Conservation (phyloP, 345 rosid genomes). For the Camelina neglecta region DNA sequence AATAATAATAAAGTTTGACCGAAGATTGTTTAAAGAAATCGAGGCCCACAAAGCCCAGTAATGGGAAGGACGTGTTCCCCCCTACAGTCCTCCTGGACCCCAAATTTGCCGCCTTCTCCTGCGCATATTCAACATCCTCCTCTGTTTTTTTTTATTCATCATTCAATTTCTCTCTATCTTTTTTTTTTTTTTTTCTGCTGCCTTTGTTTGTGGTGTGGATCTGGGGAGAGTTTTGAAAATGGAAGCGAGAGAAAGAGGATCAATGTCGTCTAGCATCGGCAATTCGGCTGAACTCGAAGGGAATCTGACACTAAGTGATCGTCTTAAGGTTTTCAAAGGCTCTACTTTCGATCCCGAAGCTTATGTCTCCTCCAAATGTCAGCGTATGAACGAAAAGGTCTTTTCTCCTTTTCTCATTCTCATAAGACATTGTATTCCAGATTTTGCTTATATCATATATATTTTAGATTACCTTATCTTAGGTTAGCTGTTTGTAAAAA, state of each 20-base stretch:
- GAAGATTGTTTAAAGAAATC: too few species aligned
- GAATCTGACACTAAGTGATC: conserved; percentile 70
- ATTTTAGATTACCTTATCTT: not conserved
- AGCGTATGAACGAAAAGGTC: conserved; percentile 86
- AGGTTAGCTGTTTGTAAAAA: conserved; percentile 5
- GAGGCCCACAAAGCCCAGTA: not conserved
- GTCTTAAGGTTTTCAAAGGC: conserved; percentile 75
- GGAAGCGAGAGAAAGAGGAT: conserved; percentile 41
- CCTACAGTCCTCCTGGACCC: not conserved
- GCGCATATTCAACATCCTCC: conserved; percentile 2
- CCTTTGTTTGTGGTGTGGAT: not conserved
- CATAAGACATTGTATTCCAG: too few species aligned
- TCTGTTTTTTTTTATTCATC: not conserved
- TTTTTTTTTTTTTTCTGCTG: not conserved
- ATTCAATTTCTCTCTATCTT: not conserved
- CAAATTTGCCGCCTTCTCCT: conserved; percentile 32
- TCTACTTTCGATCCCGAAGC: conserved; percentile 73
- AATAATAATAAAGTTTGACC: too few species aligned
- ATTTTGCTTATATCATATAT: not conserved
- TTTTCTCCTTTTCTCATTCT: not conserved
- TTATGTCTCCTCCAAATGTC: conserved; percentile 73
- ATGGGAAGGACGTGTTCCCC: not conserved
- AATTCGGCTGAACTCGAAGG: conserved; percentile 69
- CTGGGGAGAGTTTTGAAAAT: conserved; percentile 14
- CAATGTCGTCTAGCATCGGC: conserved; percentile 58